phyloP scores from a whole-genome alignment of 768 basidiomycete species.

The Boletus patriciae region DNA sequence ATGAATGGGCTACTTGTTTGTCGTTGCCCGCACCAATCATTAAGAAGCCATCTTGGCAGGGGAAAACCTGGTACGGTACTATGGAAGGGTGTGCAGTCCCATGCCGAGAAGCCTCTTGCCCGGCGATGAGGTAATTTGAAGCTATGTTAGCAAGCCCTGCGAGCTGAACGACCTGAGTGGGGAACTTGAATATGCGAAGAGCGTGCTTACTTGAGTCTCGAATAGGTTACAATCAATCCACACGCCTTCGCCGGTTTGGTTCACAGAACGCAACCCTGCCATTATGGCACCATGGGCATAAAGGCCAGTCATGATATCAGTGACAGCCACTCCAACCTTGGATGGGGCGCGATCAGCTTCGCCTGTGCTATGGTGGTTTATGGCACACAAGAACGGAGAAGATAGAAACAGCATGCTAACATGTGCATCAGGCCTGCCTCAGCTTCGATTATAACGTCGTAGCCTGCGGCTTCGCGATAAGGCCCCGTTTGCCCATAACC shows the following conservation, averaged over 20 bases:
- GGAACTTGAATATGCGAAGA: background rate
- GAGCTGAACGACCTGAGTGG: conserved; percentile 47
- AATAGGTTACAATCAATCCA: conserved; percentile 94
- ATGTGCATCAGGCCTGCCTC: conserved; percentile 96
- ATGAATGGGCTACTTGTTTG: conserved; percentile 56
- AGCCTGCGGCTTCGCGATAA: conserved; percentile 78
- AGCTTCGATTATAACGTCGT: conserved; percentile 84
- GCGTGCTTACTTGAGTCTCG: conserved; percentile 70
- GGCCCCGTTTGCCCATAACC: conserved; percentile 91
- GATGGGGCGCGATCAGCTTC: conserved; percentile 82
- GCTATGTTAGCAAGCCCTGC: conserved; percentile 91
- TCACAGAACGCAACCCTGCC: conserved; percentile 81
- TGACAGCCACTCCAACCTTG: conserved; percentile 95
- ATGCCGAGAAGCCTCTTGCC: conserved; percentile 76
- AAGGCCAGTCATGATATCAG: conserved; percentile 84
- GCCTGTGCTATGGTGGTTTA: conserved; percentile 61
- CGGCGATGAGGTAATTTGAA: conserved; percentile 88
- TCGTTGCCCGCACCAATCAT: conserved; percentile 96
- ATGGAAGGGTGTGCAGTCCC: conserved; percentile 96
- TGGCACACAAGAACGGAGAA: conserved; percentile 7
- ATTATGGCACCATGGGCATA: conserved; percentile 93
- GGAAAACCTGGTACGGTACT: conserved; percentile 90
- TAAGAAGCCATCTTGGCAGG: conserved; percentile 81
- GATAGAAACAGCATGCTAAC: conserved; percentile 42
- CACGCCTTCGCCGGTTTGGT: conserved; percentile 81